Evolutionary conservation across 805 yeast genomes (phyloP).

Genomic region (Teunomyces tritomae): DNA sequence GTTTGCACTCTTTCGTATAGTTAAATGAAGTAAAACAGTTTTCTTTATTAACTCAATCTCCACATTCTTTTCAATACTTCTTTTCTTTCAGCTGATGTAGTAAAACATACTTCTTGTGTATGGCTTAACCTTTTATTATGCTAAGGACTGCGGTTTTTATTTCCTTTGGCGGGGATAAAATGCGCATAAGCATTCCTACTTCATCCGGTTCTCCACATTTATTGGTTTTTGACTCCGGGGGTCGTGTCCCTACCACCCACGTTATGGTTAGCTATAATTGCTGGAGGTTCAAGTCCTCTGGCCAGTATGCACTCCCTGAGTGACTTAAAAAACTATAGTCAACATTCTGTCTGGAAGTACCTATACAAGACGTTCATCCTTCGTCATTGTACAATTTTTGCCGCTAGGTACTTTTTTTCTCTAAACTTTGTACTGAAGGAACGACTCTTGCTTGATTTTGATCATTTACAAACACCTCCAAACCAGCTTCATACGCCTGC

Average conservation of each 20-base stretch:
- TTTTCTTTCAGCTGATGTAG: too few species aligned
- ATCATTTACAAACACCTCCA: background rate
- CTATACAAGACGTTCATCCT: background rate
- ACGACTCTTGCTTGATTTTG: background rate
- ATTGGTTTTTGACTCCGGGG: background rate
- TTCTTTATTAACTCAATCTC: too few species aligned
- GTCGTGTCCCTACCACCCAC: conserved; percentile 2
- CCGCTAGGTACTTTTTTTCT: conserved; percentile 1
- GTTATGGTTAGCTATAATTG: background rate
- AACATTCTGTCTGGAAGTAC: background rate
- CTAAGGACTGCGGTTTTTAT: background rate
- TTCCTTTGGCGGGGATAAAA: background rate
- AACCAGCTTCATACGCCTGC: background rate
- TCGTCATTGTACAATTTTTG: conserved; percentile 1
- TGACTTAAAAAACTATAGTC: conserved; percentile 4
- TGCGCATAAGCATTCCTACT: background rate
- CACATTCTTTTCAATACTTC: too few species aligned
- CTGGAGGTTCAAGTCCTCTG: background rate
- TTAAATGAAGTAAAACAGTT: too few species aligned
- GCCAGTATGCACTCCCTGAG: conserved; percentile 2
- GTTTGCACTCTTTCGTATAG: too few species aligned
- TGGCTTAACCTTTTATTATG: too few species aligned
- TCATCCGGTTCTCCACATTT: conserved; percentile 1
- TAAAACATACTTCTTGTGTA: too few species aligned
- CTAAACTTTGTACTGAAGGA: background rate